Evolutionary conservation across 129 eudicot genomes (phyloP).

Genomic region (Tanacetum coccineum): DNA sequence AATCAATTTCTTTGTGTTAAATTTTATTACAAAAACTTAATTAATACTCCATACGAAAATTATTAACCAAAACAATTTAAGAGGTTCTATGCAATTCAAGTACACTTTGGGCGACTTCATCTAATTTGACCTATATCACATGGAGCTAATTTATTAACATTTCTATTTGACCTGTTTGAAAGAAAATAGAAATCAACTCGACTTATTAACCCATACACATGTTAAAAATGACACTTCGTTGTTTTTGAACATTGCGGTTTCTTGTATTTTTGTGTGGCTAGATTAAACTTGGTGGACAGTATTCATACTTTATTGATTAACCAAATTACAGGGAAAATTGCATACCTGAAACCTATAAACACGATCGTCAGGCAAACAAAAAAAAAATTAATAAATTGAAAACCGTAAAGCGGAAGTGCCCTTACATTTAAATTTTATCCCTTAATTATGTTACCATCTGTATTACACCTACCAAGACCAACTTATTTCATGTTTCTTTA

Average conservation of each 20-base stretch:
- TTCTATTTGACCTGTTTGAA: neutral
- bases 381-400: no score
- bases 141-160: neutral
- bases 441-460: no score
- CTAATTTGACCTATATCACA: neutral
- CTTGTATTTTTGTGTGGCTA: neutral
- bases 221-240: neutral
- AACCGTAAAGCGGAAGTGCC: no score
- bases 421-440: no score
- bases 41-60: no score
- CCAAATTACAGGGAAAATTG: neutral
- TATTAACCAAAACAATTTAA: no score
- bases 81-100: neutral
- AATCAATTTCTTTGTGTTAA: no score
- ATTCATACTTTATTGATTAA: neutral
- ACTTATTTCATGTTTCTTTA: no score
- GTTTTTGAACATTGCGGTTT: neutral
- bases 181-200: neutral
- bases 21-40: no score
- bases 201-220: no score
- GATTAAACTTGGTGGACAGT: neutral
- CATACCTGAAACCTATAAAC: neutral
- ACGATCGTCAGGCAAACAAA: no score
- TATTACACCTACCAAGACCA: no score
- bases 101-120: neutral